Evolutionary conservation across 805 yeast species (phyloP).

Genomic region (Monosporozyma unispora): DNA sequence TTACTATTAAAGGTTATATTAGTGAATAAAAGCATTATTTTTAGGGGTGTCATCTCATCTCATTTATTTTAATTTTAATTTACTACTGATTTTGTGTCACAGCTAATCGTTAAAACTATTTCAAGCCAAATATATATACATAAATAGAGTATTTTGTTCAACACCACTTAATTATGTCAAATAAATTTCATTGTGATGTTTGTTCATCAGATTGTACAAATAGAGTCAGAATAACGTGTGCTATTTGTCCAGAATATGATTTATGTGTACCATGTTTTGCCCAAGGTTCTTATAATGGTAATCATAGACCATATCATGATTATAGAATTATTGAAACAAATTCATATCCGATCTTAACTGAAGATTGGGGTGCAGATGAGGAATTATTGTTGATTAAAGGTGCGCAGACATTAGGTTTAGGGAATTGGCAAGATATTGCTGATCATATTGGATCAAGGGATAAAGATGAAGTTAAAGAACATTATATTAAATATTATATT

Average conservation of each 20-base stretch:
- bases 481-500: constrained; percentile 66
- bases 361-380: constrained; percentile 98
- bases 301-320: constrained; percentile 91
- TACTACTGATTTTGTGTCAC: too few relatives aligned
- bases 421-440: constrained; percentile 97
- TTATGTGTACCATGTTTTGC: constrained; percentile 97
- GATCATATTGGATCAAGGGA: constrained; percentile 91
- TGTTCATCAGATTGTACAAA: constrained; percentile 95
- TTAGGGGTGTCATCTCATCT: too few relatives aligned
- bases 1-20: background rate
- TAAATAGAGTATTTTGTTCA: background rate
- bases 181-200: constrained; percentile 82
- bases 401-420: constrained; percentile 82
- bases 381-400: constrained; percentile 84
- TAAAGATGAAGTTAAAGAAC: constrained; percentile 84
- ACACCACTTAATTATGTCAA: constrained; percentile 24
- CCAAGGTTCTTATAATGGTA: constrained; percentile 67
- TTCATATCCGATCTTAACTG: constrained; percentile 82
- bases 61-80: too few relatives aligned
- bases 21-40: too few relatives aligned
- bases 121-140: too few relatives aligned
- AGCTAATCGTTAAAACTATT: too few relatives aligned
- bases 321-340: constrained; percentile 89
- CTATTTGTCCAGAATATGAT: constrained; percentile 87
- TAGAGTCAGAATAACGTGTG: constrained; percentile 84